Evolutionary conservation across 768 basidiomycete genomes (phyloP), one percentile per base, ranked within the genome.

Genomic region (Pulveroboletus frians): DNA sequence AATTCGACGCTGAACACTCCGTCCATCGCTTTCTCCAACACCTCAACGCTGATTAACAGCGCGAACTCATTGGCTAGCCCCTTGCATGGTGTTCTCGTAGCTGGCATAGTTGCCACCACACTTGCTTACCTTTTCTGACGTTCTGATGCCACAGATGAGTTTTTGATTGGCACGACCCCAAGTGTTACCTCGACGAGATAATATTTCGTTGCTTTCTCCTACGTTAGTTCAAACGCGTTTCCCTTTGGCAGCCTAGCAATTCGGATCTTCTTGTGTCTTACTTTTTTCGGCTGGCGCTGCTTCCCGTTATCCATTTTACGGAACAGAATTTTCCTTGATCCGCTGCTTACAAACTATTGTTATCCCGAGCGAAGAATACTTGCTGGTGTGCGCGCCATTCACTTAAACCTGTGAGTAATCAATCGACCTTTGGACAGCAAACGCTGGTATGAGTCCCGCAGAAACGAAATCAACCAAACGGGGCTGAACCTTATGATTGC

Each of bases 1-100:
- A 85, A 86, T 64, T 58, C 73, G 7, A 73, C 81, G 7, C 56
- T 71, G 23, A 60, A 77, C 49, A 76, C 73, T 0, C 86, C 86
- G 0, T 65, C 69, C 9, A 71, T 88, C 50, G 59, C 69, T 0
- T 78, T 80, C 60, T 80, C 80, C 50, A 88, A 88, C 58, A 64
- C 71, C 39, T 76, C 80, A 0, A 77, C 76, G 6, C 56, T 82
- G 41, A 60, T 84, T 26, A 78, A 75, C 42, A 76, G 76, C 4
- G 58, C 60, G 6, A 48, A n/a, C 30, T 29, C 55, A 34, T 38
- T 54, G 14, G 30, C 57, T 2, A 39, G 46, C 26, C 35, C 49
- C 31, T 39, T 58, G 20, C 54, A 58, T 15, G 50, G 50, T n/a
- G 8, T 56, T 17, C 23, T 58, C 13, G 36, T 55, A 10, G 58